Evolutionary conservation across 2,329 filamentous ascomycete species (phyloP), one percentile per base, ranked within the genome.

Genomic region (Ceratocystis cubensis): DNA sequence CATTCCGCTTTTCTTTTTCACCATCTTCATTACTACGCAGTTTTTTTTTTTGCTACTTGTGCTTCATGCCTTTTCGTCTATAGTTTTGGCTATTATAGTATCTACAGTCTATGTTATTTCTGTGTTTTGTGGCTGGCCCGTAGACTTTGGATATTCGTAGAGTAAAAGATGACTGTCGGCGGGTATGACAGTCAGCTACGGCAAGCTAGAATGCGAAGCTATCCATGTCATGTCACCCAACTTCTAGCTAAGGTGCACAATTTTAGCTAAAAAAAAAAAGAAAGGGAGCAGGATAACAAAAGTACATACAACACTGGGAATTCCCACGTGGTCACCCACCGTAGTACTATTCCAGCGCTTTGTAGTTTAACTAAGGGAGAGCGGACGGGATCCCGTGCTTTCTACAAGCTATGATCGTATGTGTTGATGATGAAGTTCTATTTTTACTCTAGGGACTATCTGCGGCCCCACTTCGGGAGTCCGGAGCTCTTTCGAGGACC

Each of bases 351-450:
- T 59, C 28, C 56, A 20, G 56, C 56, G 15, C 56, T 59, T 20
- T 59, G 25, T 59, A 20, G 28, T 4, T 59, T 59, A 20, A 59
- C 56, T 33, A 59, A 37, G 56, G 56, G 56, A 59, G 56, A 13
- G 10, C 4, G 13, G 25, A 30, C 28, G 20, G 53, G n/a, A 50
- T 50, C 37, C 10, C 3, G 37, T 13, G 37, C 10, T 13, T 41
- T 41, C 37, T 41, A 41, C 37, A 41, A 13, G n/a, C 46, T 17
- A 22, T 50, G 46, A n/a, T 50, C 10, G 2, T 41, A 28, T 28
- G 28, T 20, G 20, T 20, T 20, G 20, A 20, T 20, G 20, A 20
- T 20, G 20, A 20, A 20, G 20, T 20, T 20, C 20, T 20, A 20
- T 20, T 20, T 20, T 20, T 20, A 20, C 20, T 20, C 20, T 20